Percentiles rank a stretch among this genome's conserved stretches.
Conservation (phyloP, 2,329 filamentous ascomycete genomes). For the Fusarium lateritium region DNA sequence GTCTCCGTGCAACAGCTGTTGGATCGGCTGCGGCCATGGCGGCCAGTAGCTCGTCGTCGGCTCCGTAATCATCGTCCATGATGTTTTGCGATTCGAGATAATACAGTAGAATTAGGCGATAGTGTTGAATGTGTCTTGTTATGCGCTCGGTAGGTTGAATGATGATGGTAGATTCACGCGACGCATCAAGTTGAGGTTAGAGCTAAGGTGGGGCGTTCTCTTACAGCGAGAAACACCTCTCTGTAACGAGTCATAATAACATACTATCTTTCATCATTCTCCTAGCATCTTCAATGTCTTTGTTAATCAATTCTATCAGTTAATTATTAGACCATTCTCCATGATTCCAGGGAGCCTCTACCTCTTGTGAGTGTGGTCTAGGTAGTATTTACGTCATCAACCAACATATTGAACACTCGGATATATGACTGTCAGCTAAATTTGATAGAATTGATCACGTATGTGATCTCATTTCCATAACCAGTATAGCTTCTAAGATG, state of each 20-base stretch:
- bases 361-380: too few species aligned
- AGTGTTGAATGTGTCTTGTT: too few species aligned
- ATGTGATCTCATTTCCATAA: not conserved
- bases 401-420: too few species aligned
- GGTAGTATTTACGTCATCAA: too few species aligned
- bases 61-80: slow-evolving; percentile 71
- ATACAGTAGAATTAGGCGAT: not conserved
- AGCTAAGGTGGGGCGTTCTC: slow-evolving; percentile 35
- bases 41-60: slow-evolving; percentile 69
- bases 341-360: too few species aligned
- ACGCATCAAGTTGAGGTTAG: slow-evolving; percentile 10
- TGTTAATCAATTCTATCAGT: too few species aligned
- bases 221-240: not conserved
- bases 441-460: too few species aligned
- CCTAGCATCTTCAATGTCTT: not conserved
- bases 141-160: not conserved
- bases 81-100: not conserved
- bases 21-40: slow-evolving; percentile 68
- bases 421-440: too few species aligned
- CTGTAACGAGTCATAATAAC: not conserved
- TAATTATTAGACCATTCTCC: too few species aligned
- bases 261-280: not conserved
- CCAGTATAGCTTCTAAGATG: not conserved
- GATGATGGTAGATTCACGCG: slow-evolving; percentile 34
- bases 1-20: slow-evolving; percentile 41